Evolutionary conservation across 1,284 basidiomycete genomes (phyloP).

Genomic region (Cutaneotrichosporon cavernicola): DNA sequence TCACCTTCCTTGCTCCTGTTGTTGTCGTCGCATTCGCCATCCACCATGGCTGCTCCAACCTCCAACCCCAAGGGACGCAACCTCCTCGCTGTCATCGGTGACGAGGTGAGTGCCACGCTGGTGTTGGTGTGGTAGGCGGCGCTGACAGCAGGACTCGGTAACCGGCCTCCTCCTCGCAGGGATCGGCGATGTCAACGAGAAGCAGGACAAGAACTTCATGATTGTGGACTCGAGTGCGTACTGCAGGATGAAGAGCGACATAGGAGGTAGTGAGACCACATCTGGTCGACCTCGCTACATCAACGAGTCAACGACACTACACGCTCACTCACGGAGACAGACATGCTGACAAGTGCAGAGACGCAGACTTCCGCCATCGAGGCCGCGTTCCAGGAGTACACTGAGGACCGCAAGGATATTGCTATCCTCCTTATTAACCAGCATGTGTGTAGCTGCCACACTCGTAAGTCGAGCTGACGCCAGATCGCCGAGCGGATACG

Average conservation of each 20-base stretch:
- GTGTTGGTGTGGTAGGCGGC: too few species aligned
- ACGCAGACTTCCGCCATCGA: constrained; percentile 86
- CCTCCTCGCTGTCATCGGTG: constrained; percentile 81
- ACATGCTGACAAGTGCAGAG: constrained; percentile 58
- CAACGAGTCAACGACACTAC: too few species aligned
- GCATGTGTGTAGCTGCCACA: constrained; percentile 63
- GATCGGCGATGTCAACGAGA: constrained; percentile 80
- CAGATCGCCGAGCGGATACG: constrained; percentile 96
- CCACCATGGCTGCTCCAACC: constrained; percentile 32
- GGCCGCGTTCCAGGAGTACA: constrained; percentile 85
- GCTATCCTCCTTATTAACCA: constrained; percentile 96
- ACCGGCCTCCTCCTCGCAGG: constrained; percentile 90
- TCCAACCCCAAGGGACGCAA: constrained; percentile 67
- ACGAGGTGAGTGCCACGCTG: constrained; percentile 69
- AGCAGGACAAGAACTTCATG: constrained; percentile 93
- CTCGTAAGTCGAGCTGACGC: constrained; percentile 4
- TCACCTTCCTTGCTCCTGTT: not conserved
- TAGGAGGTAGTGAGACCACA: too few species aligned
- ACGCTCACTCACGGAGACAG: not conserved
- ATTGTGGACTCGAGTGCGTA: constrained; percentile 82
- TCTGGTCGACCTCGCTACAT: too few species aligned
- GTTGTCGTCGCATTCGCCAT: not conserved
- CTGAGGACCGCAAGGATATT: constrained; percentile 78
- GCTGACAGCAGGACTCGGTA: constrained; percentile 73
- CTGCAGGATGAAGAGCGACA: too few species aligned